Evolutionary conservation across 2,329 filamentous ascomycete species (phyloP).

Genomic region (Aspergillus japonicus): DNA sequence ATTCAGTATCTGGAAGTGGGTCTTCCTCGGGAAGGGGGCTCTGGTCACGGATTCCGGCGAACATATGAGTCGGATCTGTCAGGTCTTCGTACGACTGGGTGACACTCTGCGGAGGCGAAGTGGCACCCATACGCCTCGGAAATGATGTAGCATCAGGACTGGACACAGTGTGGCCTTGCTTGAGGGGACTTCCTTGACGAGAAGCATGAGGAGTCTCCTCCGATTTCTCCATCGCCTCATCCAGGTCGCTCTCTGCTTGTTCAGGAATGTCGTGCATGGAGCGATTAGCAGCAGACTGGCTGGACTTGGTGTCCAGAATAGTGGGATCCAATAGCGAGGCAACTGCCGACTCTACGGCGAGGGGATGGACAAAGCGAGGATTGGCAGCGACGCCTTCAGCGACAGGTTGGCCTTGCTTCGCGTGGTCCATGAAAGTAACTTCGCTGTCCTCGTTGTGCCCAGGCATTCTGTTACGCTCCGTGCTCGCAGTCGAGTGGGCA

Average conservation of each 20-base stretch:
- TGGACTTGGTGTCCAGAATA: conserved; percentile 63
- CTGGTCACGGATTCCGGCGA: conserved; percentile 72
- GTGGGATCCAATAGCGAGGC: conserved; percentile 88
- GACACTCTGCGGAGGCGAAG: conserved; percentile 57
- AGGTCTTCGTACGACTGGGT: conserved; percentile 47
- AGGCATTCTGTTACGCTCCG: conserved; percentile 52
- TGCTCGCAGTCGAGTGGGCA: conserved; percentile 51
- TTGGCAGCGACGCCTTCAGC: conserved; percentile 68
- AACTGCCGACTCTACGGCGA: conserved; percentile 82
- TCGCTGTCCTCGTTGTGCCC: conserved; percentile 58
- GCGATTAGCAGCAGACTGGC: conserved; percentile 47
- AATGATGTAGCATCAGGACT: conserved; percentile 40
- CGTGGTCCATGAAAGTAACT: conserved; percentile 55
- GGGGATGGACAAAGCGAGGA: conserved; percentile 70
- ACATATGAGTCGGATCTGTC: conserved; percentile 56
- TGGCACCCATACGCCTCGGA: conserved; percentile 41
- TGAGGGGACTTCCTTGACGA: conserved; percentile 47
- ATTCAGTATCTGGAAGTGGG: conserved; percentile 48
- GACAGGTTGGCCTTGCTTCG: conserved; percentile 68
- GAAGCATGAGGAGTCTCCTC: conserved; percentile 23
- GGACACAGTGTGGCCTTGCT: conserved; percentile 41
- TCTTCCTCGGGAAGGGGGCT: conserved; percentile 35
- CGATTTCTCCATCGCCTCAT: conserved; percentile 23
- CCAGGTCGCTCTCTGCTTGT: conserved; percentile 35
- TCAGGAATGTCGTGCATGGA: conserved; percentile 43